Base-by-base conservation (phyloP, 2,329 filamentous ascomycete species). In the Nothopassalora personata region DNA sequence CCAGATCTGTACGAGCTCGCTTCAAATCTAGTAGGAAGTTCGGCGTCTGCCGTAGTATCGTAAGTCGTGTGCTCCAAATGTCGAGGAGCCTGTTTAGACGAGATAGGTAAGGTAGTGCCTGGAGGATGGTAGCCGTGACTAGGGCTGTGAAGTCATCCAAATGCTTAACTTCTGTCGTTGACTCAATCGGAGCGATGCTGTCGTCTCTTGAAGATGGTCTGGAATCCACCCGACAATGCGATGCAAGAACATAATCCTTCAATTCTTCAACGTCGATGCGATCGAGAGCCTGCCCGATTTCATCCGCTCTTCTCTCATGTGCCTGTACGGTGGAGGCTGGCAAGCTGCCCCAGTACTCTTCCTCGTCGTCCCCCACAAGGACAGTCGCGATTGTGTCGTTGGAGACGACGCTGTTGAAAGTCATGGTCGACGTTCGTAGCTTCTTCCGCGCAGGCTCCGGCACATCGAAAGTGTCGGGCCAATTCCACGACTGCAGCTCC, bases 101-200 rank as follows among this genome's bases (percentile, higher is more conserved):
- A 9, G 90, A 88, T 46, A 97, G 77, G 60, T 89, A 87, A 1
- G 94, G 94, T 19, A 99, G 80, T 3, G 91, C 86, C 70, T 94
- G 90, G n/a, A 99, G 77, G 18, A 96, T 89, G 34, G 93, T 96
- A 30, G 92, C 90, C 1, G 94, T 97, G 58, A 97, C 83, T 50
- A 97, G 82, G 27, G 93, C 90, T 8, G 91, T 92, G 68, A 96
- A 85, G 73, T 97, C 94, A 67, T 94, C 91, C 79, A 97, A 84
- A 61, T 64, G 66, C 74, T 56, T 66, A 48, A 71, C 45, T 49
- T 69, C 67, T 48, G 59, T 59, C 31, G 50, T 18, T 18, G 58
- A 36, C 33, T 60, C 62, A 48, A 61, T 64, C 8, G 53, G 55
- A 51, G 59, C 60, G 34, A 67, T 59, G 36, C 61, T 64, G 57